phyloP scores from a whole-genome alignment of 164 flowering plant genomes.

The Stephania japonica region DNA sequence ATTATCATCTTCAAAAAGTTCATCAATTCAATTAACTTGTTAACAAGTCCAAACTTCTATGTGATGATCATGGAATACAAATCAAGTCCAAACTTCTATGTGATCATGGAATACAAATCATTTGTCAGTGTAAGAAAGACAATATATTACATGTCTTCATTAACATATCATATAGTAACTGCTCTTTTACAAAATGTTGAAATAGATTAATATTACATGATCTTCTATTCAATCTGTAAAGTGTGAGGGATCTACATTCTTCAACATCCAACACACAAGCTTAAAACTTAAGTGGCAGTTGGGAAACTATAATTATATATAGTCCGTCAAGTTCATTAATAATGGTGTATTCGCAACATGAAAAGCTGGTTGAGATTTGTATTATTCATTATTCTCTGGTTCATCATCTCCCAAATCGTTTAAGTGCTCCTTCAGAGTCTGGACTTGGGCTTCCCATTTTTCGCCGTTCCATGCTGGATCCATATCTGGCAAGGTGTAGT shows the following conservation, averaged over 20 bases:
- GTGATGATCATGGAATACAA: no score
- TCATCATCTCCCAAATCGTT: conserved; percentile 47
- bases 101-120: no score
- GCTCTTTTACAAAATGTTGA: no score
- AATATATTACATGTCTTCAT: no score
- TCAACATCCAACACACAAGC: neutral
- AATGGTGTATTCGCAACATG: neutral
- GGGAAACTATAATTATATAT: neutral
- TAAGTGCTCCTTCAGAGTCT: conserved; percentile 58
- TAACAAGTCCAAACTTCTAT: no score
- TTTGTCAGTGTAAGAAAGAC: no score
- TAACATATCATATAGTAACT: no score
- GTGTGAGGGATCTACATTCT: neutral
- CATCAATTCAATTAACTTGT: no score
- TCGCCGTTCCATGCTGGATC: conserved; percentile 52
- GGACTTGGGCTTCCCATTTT: conserved; percentile 44
- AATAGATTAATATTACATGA: neutral
- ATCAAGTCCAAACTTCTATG: no score
- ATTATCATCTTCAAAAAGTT: no score
- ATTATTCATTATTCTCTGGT: conserved; percentile 21
- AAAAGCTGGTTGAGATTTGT: neutral
- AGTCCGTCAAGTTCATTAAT: neutral
- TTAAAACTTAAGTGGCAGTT: neutral
- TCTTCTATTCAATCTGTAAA: neutral
- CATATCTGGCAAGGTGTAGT: conserved; percentile 48